These are phyloP conservation scores for Neohortaea acidophila DNA, from an alignment of 495 filamentous ascomycete species.

Conservation along the genomic window DNA sequence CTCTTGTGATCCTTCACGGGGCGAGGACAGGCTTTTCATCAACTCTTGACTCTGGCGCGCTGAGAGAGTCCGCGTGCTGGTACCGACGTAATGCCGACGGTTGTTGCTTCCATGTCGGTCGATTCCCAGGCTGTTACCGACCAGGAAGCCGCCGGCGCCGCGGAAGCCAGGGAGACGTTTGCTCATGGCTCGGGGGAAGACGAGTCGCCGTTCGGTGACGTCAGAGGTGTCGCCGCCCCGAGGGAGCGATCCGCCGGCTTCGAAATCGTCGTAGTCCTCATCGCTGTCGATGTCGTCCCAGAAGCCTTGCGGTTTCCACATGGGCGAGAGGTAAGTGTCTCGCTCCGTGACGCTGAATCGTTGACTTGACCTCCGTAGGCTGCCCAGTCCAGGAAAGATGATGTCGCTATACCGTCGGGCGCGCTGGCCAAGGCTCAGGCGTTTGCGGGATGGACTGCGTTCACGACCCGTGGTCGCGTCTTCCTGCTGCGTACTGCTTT, in stretches of 20 bases:
- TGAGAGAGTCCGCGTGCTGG: conserved; percentile 12
- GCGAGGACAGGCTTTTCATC: conserved; percentile 2
- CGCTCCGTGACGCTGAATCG: conserved; percentile 19
- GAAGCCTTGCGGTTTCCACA: conserved; percentile 64
- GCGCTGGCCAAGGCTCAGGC: conserved; percentile 22
- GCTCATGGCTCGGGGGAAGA: conserved; percentile 17
- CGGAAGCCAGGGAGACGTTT: conserved; percentile 17
- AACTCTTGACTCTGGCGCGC: conserved; percentile 7
- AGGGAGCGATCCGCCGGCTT: conserved; percentile 16
- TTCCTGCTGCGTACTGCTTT: not conserved
- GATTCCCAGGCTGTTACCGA: conserved; percentile 40
- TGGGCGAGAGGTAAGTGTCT: conserved; percentile 53
- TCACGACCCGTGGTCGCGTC: not conserved
- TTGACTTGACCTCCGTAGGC: conserved; percentile 15
- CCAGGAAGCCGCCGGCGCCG: conserved; percentile 20
- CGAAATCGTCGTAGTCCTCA: conserved; percentile 27
- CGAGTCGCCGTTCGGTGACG: conserved; percentile 1
- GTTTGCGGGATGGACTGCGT: conserved; percentile 16
- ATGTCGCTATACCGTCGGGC: conserved; percentile 28
- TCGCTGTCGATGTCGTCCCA: conserved; percentile 47
- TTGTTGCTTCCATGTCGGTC: conserved; percentile 35
- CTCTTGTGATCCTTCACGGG: not conserved
- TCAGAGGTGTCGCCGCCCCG: conserved; percentile 27
- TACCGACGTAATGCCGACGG: conserved; percentile 37
- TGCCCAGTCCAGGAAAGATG: conserved; percentile 18